A percentile compares a stretch with the other conserved stretches of the same genome.
These are phyloP conservation scores for Panaeolus cyanescens DNA, from an alignment of 768 basidiomycete species.

Conservation along the genomic window DNA sequence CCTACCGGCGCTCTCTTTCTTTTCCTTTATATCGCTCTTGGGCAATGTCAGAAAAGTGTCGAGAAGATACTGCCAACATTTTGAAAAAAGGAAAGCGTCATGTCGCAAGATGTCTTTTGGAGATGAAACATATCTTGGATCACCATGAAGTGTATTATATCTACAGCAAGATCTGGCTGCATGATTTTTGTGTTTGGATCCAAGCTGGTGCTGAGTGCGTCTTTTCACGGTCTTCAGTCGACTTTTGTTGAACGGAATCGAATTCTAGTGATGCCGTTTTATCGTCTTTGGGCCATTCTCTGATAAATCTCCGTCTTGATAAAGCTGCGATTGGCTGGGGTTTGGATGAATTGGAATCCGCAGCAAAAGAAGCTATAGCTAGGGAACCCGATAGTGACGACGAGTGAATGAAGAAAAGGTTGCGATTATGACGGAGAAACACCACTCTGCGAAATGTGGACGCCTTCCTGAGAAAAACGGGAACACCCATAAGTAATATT, in stretches of 20 bases:
- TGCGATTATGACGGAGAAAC: not conserved
- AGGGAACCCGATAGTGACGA: conserved; percentile 72
- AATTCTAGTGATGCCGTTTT: conserved; percentile 58
- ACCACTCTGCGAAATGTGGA: too few relatives aligned
- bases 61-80: conserved; percentile 58
- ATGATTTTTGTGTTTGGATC: conserved; percentile 84
- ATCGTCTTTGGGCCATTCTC: conserved; percentile 40
- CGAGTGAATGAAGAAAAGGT: conserved; percentile 30
- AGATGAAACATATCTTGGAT: conserved; percentile 73
- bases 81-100: conserved; percentile 63
- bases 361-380: conserved; percentile 39
- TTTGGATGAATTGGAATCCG: conserved; percentile 65
- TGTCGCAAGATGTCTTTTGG: conserved; percentile 66
- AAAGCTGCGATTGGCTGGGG: conserved; percentile 71
- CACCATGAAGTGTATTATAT: conserved; percentile 86
- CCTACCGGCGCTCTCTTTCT: conserved; percentile 73
- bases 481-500: too few relatives aligned
- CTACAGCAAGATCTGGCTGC: conserved; percentile 86
- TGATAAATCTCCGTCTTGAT: conserved; percentile 43
- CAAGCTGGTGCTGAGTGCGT: conserved; percentile 70
- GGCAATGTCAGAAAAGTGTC: conserved; percentile 68
- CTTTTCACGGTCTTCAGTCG: not conserved
- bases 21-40: conserved; percentile 85
- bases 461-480: too few relatives aligned
- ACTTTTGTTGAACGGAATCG: not conserved